Conservation (phyloP, 2,329 filamentous ascomycete species). For the Tolypocladium tropicale region DNA sequence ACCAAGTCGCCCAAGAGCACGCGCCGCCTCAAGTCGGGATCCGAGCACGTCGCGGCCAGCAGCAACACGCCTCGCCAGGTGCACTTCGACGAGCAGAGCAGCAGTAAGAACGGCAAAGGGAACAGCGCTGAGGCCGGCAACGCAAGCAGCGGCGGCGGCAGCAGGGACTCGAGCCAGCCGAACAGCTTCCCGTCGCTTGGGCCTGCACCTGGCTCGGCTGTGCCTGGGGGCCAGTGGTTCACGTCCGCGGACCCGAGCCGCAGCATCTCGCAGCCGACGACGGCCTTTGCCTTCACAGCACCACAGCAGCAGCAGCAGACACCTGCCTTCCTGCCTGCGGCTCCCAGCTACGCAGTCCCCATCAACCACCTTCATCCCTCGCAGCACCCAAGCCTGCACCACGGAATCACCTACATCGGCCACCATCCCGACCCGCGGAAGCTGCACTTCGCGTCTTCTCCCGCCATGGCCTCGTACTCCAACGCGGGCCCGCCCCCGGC, state of each 20-base stretch:
- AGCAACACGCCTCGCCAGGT: slow-evolving; percentile 17
- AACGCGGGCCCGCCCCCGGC: slow-evolving; percentile 29
- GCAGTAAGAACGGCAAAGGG: slow-evolving; percentile 4
- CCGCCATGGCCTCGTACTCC: slow-evolving; percentile 29
- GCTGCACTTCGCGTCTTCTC: slow-evolving; percentile 7
- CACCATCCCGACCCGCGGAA: slow-evolving; percentile 8
- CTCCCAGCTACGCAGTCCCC: neutral
- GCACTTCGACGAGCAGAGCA: slow-evolving; percentile 13
- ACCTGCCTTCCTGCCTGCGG: slow-evolving; percentile 3
- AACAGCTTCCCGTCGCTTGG: slow-evolving; percentile 16
- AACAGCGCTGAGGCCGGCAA: slow-evolving; percentile 7
- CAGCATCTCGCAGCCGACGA: slow-evolving; percentile 9
- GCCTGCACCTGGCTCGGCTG: slow-evolving; percentile 11
- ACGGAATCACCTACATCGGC: slow-evolving; percentile 16
- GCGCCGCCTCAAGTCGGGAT: slow-evolving; percentile 14
- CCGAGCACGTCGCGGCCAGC: slow-evolving; percentile 7
- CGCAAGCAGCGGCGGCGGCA: neutral
- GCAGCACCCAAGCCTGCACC: slow-evolving; percentile 2
- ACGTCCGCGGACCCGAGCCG: slow-evolving; percentile 22
- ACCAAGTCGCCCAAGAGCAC: slow-evolving; percentile 19
- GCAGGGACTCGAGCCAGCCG: slow-evolving; percentile 8
- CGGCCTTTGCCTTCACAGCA: neutral
- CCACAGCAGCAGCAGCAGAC: slow-evolving; percentile 5
- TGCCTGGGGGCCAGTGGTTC: slow-evolving; percentile 18
- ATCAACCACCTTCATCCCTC: neutral